Base-by-base conservation (phyloP, 768 basidiomycete species). In the Coprinopsis strossmayeri region DNA sequence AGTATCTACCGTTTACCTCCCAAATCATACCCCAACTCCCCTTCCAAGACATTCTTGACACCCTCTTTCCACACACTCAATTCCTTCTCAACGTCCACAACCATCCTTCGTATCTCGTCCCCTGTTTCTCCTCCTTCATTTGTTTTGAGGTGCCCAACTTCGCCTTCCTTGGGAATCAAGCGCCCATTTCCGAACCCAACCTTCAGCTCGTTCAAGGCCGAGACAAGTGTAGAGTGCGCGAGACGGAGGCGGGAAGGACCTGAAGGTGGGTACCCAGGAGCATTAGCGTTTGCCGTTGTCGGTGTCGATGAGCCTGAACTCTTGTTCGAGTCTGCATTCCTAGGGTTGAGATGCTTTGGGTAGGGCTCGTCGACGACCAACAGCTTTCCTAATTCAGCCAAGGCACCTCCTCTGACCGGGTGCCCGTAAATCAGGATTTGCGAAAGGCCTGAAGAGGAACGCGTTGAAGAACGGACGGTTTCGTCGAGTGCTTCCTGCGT, bases 301-400 rank as follows among this genome's bases (percentile, higher is more conserved):
- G n/a, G n/a, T n/a, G n/a, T n/a, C n/a, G n/a, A n/a, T n/a, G n/a
- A n/a, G n/a, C n/a, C n/a, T n/a, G 26, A 9, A 25, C 12, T 28
- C 18, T 15, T 34, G 25, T 2, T 34, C 48, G 23, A 23, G 45
- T 24, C 25, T n/a, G 34, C 18, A 5, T 26, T 25, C 21, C 12
- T 30, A 10, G 41, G 4, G 41, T 30, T 45, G 27, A 35, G 18
- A 46, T 46, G 9, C 30, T 15, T 32, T 15, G 30, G 30, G 15
- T 32, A 7, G 9, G 81, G 82, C 59, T 91, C 88, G 56, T 91
- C 87, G 0, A 91, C 84, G 0, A 79, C 78, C 4, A 93, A 71
- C 5, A 92, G 66, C 65, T 91, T 93, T 0, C 87, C 91, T 4
- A 90, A 70, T 61, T 94, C 91, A 2, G 84, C 81, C 5, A 84